Evolutionary conservation across 2,329 filamentous ascomycete genomes (phyloP).

Genomic region (Metarhizium sp.): DNA sequence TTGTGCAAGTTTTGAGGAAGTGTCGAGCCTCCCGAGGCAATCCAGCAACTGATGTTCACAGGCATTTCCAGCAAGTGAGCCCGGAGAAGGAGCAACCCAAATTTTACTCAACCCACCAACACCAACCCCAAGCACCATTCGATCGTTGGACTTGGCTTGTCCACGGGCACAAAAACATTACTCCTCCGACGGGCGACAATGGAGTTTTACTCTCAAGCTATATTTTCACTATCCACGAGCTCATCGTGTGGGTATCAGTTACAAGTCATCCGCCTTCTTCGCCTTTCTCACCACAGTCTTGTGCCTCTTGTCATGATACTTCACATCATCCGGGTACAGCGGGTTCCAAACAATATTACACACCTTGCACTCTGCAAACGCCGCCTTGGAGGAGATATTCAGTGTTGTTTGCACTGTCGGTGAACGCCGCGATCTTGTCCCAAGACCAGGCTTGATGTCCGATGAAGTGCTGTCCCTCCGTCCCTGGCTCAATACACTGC

Average conservation of each 20-base stretch:
- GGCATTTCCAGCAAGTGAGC: too few relatives aligned
- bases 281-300: slow-evolving; percentile 20
- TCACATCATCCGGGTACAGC: slow-evolving; percentile 32
- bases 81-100: too few relatives aligned
- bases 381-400: slow-evolving; percentile 31
- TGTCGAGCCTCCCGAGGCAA: too few relatives aligned
- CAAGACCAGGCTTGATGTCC: slow-evolving; percentile 1
- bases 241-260: slow-evolving; percentile 5
- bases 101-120: too few relatives aligned
- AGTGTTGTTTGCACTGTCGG: slow-evolving; percentile 31
- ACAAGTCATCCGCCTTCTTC: slow-evolving; percentile 14
- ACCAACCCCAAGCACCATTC: too few relatives aligned
- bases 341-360: slow-evolving; percentile 37
- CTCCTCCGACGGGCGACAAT: too few relatives aligned
- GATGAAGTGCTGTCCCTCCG: not conserved
- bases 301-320: slow-evolving; percentile 31
- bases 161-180: too few relatives aligned
- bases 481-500: not conserved
- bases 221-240: not conserved
- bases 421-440: slow-evolving; percentile 2
- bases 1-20: too few relatives aligned
- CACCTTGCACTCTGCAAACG: slow-evolving; percentile 33
- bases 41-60: too few relatives aligned
- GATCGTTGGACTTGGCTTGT: too few relatives aligned
- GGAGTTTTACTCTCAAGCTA: not conserved